Conservation (phyloP, 768 basidiomycete genomes). For the Coprinopsis sp. region DNA sequence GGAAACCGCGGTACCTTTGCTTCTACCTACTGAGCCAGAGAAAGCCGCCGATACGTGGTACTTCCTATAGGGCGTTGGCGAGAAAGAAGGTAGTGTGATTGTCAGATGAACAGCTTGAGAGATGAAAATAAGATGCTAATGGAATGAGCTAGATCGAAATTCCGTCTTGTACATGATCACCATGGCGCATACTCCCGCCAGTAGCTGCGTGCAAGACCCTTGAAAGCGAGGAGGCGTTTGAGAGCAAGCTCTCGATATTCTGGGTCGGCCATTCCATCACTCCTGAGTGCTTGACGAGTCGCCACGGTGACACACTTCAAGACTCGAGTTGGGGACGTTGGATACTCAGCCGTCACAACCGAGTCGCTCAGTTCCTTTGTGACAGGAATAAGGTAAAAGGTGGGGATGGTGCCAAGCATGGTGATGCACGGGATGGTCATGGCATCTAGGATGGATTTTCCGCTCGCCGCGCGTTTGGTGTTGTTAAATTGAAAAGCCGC, state of each 20-base stretch:
- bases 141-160: too few relatives aligned
- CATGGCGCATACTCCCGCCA: conserved; percentile 17
- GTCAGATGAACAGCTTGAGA: too few relatives aligned
- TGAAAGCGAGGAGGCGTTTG: conserved; percentile 24
- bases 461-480: conserved; percentile 12
- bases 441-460: conserved; percentile 12
- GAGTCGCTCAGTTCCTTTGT: conserved; percentile 25
- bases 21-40: too few relatives aligned
- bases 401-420: conserved; percentile 28
- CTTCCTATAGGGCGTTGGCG: too few relatives aligned
- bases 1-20: too few relatives aligned
- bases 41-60: too few relatives aligned
- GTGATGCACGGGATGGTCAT: conserved; percentile 31
- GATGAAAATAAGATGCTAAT: too few relatives aligned
- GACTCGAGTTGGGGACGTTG: conserved; percentile 17
- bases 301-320: conserved; percentile 20
- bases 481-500: conserved; percentile 29
- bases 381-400: conserved; percentile 30
- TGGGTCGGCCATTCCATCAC: conserved; percentile 25
- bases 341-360: conserved; percentile 18
- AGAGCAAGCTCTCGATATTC: conserved; percentile 24
- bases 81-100: too few relatives aligned
- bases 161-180: too few relatives aligned
- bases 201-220: conserved; percentile 21
- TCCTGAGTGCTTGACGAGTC: conserved; percentile 3